Evolutionary conservation across 2,329 filamentous ascomycete species (phyloP), one percentile per base, ranked within the genome.

Genomic region (Aspergillus sp.): DNA sequence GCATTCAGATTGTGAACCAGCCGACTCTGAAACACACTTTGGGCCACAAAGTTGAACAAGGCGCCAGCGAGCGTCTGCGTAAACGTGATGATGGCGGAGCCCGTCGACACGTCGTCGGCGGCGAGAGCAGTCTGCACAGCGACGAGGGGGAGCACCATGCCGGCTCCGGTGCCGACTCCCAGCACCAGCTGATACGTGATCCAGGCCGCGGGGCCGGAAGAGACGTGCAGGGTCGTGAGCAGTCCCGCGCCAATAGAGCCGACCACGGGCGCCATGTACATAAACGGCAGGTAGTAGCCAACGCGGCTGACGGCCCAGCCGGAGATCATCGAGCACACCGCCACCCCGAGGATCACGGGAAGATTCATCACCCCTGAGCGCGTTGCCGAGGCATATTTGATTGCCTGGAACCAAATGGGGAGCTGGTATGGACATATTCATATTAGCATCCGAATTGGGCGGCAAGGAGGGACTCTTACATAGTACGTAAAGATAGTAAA

Each of bases 341-440:
- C 73, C 9, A 75, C 54, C 3, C 71, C 62, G 1, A 79, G 55
- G 6, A 79, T 65, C 66, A 76, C 68, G 11, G 77, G 77, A 0
- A 80, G 61, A 52, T 70, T 74, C 52, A 73, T 74, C 48, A 83
- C 79, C n/a, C 80, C 81, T 22, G 78, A 80, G 38, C 79, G 71
- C 30, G 78, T 72, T 5, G 81, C 79, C 1, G 71, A 71, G n/a
- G 71, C 72, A 5, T 75, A 75, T 60, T 80, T 78, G 60, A 81
- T 77, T 15, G 78, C 79, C 66, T 83, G 81, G 62, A 83, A 82
- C 73, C 78, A 82, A 52, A 81, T 75, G 0, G 79, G 79, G 7
- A 81, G 61, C 65, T 76, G 77, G 48, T 74, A 78, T 3, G 6
- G 41, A 41, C 25, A 43, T 17, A 3, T 15, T 15, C 3, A 22